A percentile compares a stretch with the other conserved stretches of the same genome.
phyloP scores from a whole-genome alignment of 495 filamentous ascomycete genomes.

The Massariosphaeria phaeospora region DNA sequence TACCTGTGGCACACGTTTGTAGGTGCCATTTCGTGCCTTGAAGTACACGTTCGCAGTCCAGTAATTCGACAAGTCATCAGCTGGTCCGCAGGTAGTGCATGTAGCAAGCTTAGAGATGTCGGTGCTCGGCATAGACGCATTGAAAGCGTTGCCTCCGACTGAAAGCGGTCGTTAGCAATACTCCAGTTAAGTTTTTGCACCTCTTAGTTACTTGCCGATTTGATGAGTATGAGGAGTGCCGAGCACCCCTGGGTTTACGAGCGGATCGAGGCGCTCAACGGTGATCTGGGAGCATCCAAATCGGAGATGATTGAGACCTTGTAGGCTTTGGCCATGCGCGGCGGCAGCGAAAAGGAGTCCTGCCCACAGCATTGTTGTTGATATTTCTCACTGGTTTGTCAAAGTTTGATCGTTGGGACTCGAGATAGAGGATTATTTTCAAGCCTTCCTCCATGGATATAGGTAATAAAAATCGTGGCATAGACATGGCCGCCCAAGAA shows the following conservation, averaged over 20 bases:
- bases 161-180: background rate
- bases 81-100: constrained; percentile 15
- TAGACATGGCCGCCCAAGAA: too few species aligned
- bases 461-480: too few species aligned
- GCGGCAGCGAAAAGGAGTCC: constrained; percentile 3
- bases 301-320: constrained; percentile 14
- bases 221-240: constrained; percentile 14
- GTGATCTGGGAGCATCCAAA: constrained; percentile 26
- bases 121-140: constrained; percentile 8
- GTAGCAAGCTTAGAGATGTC: constrained; percentile 8
- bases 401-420: too few species aligned
- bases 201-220: background rate
- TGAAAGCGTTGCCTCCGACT: constrained; percentile 19
- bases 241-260: constrained; percentile 13
- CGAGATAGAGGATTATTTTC: too few species aligned
- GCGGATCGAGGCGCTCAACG: constrained; percentile 12
- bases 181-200: background rate
- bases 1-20: constrained; percentile 10
- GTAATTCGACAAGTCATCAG: constrained; percentile 17
- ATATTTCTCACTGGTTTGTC: too few species aligned
- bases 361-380: constrained; percentile 7
- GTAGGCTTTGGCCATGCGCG: background rate
- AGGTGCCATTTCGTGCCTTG: constrained; percentile 15
- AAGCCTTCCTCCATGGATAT: too few species aligned
- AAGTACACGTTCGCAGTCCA: constrained; percentile 24